phyloP scores from a whole-genome alignment of 345 rosid genomes.

The Clausena lansium region DNA sequence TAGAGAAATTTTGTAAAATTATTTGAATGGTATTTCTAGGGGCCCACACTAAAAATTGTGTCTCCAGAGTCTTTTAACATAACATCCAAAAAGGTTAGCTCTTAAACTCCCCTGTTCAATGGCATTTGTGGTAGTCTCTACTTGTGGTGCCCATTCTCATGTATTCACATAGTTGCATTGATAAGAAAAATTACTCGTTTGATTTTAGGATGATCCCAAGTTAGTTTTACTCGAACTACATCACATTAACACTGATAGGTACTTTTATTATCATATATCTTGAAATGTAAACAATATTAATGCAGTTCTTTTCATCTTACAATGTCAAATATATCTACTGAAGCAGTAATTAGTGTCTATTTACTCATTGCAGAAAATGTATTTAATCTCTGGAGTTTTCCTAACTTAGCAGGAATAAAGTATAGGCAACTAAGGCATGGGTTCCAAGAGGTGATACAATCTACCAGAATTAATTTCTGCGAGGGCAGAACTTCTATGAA shows the following conservation, averaged over 20 bases:
- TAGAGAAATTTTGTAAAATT: neutral
- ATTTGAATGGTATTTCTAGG: neutral
- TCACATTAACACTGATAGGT: neutral
- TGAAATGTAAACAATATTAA: neutral
- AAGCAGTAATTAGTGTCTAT: conserved; percentile 27
- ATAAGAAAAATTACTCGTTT: neutral
- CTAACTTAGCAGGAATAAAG: conserved; percentile 60
- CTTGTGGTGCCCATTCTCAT: neutral
- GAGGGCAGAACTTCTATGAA: conserved; percentile 1
- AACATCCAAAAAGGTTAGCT: neutral
- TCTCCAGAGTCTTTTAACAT: neutral
- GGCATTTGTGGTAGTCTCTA: neutral
- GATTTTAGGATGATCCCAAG: neutral
- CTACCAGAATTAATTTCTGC: conserved; percentile 8
- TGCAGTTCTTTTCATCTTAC: conserved; percentile 3
- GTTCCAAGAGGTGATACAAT: conserved; percentile 62
- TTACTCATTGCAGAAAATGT: conserved; percentile 77
- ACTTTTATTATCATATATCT: neutral
- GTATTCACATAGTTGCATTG: neutral
- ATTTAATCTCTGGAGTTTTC: conserved; percentile 82
- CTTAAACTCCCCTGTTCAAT: neutral
- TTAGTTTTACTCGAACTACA: neutral
- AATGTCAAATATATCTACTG: conserved; percentile 5
- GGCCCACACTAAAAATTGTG: neutral
- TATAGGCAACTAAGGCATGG: conserved; percentile 71